Evolutionary conservation across 208 protist genomes (phyloP), one percentile per base, ranked within the genome.

Genomic region (Entamoeba nuttalli): DNA sequence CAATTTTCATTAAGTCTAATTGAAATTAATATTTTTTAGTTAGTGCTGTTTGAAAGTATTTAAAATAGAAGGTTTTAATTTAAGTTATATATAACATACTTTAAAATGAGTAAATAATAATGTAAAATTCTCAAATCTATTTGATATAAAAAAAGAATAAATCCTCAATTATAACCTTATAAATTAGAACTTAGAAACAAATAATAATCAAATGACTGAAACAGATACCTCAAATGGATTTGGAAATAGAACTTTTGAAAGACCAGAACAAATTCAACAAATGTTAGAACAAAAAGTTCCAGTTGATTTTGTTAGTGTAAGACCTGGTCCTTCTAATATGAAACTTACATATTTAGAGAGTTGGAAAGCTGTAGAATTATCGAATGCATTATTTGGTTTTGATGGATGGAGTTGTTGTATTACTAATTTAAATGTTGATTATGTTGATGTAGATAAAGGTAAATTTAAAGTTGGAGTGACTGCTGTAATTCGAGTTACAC

Each of bases 301-400:
- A 1, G 44, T 25, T 17, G 44, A 94, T 94, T 51, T 35, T n/a
- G 44, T 94, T 3, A 51, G 44, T 94, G 93, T 52, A 44, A 41
- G 95, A n/a, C 95, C 55, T 2, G 95, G 95, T 14, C 94, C 95
- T 94, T 48, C 62, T 2, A 93, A 93, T 48, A 84, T 44, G 48
- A 44, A 30, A 35, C 51, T 96, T 21, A 71, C 95, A 4, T 96
- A 96, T 94, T 25, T 96, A 11, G 96, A 96, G 25, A 73, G 44
- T 44, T 94, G 55, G 84, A 50, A 30, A 52, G 95, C 50, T 5
- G 71, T 96, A 11, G 17, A 51, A 50, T 50, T 95, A 71, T 93
- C 95, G 0, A 96, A 96, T 94, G 48, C 95, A 35, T 48, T 95
- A 4, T 95, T 96, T 93, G 84, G 96, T 11, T 95, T 94, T 55